Evolutionary conservation across 2,329 filamentous ascomycete genomes (phyloP).

Genomic region (Colletotrichum cereale): DNA sequence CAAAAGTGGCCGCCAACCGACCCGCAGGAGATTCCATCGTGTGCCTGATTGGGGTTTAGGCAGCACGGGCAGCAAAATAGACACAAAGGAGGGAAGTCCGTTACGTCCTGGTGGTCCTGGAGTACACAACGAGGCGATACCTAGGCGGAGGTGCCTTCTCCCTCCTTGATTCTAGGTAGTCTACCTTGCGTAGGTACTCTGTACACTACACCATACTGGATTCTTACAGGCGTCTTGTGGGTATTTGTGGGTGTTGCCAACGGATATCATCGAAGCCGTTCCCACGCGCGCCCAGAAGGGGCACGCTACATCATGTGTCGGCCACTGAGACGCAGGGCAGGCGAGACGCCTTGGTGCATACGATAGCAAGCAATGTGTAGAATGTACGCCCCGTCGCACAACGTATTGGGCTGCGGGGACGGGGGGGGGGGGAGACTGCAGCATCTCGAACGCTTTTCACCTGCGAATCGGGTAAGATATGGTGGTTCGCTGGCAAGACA

Average conservation of each 20-base stretch:
- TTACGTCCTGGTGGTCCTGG: background rate
- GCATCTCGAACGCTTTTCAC: slow-evolving; percentile 1
- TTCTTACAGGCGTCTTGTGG: slow-evolving; percentile 14
- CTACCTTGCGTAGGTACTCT: no score
- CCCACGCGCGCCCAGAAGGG: slow-evolving; percentile 22
- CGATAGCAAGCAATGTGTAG: background rate
- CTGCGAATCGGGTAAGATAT: background rate
- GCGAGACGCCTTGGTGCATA: slow-evolving; percentile 28
- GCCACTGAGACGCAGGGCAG: slow-evolving; percentile 2
- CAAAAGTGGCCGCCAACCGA: no score
- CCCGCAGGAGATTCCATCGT: background rate
- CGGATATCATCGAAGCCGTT: background rate
- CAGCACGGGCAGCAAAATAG: background rate
- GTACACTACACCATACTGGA: background rate
- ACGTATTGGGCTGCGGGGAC: background rate
- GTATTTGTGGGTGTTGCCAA: slow-evolving; percentile 13
- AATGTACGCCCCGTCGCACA: background rate
- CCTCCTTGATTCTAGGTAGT: no score
- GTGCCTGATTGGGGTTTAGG: background rate
- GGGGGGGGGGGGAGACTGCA: background rate
- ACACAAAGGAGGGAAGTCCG: background rate
- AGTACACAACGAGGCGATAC: background rate
- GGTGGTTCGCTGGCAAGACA: background rate
- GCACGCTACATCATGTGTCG: background rate
- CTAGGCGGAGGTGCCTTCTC: background rate